A percentile compares a stretch with the other conserved stretches of the same genome.
Conservation (phyloP, 306 rosid genomes). For the Geum urbanum region DNA sequence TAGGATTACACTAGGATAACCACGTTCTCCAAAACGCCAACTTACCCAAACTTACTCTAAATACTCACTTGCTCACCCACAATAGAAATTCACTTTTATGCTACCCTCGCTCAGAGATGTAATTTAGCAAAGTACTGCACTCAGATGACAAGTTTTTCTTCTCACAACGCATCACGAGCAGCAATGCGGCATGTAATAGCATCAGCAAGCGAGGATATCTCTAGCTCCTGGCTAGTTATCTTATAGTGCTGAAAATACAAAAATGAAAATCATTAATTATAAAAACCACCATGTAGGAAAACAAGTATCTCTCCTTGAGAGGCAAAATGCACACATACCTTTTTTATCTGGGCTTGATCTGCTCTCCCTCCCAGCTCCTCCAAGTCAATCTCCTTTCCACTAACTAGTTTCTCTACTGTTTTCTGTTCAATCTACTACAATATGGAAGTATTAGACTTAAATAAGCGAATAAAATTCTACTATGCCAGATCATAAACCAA, state of each 20-base stretch:
- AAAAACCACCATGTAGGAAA: conserved; percentile 13
- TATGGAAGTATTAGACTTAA: not conserved
- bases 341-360: conserved; percentile 65
- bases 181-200: conserved; percentile 77
- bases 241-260: conserved; percentile 67
- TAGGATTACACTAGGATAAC: not conserved
- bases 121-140: not conserved
- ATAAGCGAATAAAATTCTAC: not conserved
- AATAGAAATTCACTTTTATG: not conserved
- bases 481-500: not conserved
- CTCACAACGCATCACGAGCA: conserved; percentile 76
- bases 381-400: conserved; percentile 60
- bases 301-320: not conserved
- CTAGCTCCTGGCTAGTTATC: conserved; percentile 61
- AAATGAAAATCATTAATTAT: conserved; percentile 8
- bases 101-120: not conserved
- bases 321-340: conserved; percentile 37
- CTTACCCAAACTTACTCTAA: not conserved
- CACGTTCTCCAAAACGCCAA: not conserved
- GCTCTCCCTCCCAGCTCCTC: conserved; percentile 74
- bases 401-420: conserved; percentile 58
- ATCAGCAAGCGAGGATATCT: conserved; percentile 69
- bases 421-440: conserved; percentile 41
- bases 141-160: not conserved
- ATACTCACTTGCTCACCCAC: not conserved